A percentile compares a stretch with the other conserved stretches of the same genome.
Evolutionary conservation across 495 filamentous ascomycete genomes (phyloP).

Genomic region (Lasiosphaeris hirsuta): DNA sequence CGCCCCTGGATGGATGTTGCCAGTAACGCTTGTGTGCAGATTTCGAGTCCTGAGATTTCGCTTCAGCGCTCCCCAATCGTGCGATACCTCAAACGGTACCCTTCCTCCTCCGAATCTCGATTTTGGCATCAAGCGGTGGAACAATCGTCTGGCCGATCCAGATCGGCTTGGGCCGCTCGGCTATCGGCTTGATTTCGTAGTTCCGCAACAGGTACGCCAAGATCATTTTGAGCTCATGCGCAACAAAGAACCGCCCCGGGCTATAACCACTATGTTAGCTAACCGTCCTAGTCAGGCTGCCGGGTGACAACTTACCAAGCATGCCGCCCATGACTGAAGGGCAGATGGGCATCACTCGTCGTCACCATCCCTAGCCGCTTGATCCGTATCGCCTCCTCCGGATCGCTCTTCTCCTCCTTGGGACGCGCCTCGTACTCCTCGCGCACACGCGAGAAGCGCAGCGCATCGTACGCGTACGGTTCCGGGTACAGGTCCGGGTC

Average conservation of each 20-base stretch:
- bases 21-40: too few relatives aligned
- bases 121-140: constrained; percentile 23
- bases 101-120: constrained; percentile 28
- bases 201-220: constrained; percentile 38
- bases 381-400: constrained; percentile 25
- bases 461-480: constrained; percentile 31
- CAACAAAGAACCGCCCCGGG: constrained; percentile 45
- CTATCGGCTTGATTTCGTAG: constrained; percentile 38
- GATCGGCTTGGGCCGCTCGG: constrained; percentile 21
- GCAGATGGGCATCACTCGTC: constrained; percentile 30
- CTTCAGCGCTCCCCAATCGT: too few relatives aligned
- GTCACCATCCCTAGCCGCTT: constrained; percentile 36
- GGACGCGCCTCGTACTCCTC: constrained; percentile 32
- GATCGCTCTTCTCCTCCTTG: constrained; percentile 11
- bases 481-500: constrained; percentile 32
- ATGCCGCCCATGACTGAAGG: constrained; percentile 39
- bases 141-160: constrained; percentile 34
- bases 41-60: too few relatives aligned
- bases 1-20: too few relatives aligned
- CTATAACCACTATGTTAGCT: constrained; percentile 13
- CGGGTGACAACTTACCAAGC: constrained; percentile 29
- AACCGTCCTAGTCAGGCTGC: neutral
- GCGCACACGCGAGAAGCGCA: constrained; percentile 27
- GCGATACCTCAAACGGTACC: constrained; percentile 5
- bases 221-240: constrained; percentile 42